Conservation (phyloP, 2,329 filamentous ascomycete genomes). For the Hypoxylon sp. region DNA sequence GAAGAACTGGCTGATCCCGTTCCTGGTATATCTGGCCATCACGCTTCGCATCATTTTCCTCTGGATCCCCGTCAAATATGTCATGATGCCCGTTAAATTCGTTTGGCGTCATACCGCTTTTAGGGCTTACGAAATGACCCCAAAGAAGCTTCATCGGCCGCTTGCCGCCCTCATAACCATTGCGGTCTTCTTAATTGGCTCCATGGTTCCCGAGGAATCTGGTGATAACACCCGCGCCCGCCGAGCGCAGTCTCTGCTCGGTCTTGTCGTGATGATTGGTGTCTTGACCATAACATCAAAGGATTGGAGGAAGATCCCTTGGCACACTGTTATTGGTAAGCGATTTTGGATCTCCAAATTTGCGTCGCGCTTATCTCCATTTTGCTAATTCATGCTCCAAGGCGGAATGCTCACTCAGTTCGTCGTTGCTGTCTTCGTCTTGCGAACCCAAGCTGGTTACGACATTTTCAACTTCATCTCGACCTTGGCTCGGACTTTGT, state of each 20-base stretch:
- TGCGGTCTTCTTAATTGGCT: conserved; percentile 80
- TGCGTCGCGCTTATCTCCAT: background rate
- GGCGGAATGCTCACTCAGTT: conserved; percentile 90
- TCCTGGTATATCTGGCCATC: conserved; percentile 83
- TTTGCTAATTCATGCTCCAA: conserved; percentile 24
- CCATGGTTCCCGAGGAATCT: conserved; percentile 79
- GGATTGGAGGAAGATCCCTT: conserved; percentile 74
- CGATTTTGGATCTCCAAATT: conserved; percentile 1
- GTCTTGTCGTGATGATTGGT: conserved; percentile 78
- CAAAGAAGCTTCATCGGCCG: conserved; percentile 74
- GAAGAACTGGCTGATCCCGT: conserved; percentile 86
- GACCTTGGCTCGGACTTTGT: conserved; percentile 77
- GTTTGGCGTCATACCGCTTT: conserved; percentile 77
- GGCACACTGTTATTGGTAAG: conserved; percentile 81
- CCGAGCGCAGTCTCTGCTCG: conserved; percentile 85
- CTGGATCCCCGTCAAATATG: conserved; percentile 76
- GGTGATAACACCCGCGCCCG: conserved; percentile 84
- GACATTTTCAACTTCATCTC: conserved; percentile 95
- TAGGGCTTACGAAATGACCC: conserved; percentile 72
- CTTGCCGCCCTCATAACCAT: conserved; percentile 75
- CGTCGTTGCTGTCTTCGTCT: conserved; percentile 88
- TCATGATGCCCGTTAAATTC: conserved; percentile 76
- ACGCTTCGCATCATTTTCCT: conserved; percentile 81
- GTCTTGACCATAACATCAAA: conserved; percentile 79
- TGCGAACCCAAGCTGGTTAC: conserved; percentile 84